Conservation (phyloP, 2,329 filamentous ascomycete genomes). For the Grosmannia serpens region DNA sequence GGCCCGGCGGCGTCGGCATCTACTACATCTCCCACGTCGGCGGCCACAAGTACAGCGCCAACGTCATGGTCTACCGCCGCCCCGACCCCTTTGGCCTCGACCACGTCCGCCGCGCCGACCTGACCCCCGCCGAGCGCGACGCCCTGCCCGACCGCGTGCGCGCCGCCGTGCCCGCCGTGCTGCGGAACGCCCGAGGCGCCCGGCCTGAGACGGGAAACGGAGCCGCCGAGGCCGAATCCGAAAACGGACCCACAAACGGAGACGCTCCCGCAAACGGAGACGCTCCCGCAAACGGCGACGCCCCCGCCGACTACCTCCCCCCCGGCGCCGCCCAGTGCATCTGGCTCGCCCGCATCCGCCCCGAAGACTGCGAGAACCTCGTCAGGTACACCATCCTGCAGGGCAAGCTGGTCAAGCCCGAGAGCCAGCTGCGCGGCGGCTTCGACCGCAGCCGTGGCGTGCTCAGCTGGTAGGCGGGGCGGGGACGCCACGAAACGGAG, state of each 20-base stretch:
- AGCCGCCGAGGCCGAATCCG: too few relatives aligned
- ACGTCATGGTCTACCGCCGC: conserved; percentile 80
- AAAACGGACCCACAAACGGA: conserved; percentile 8
- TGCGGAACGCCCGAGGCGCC: conserved; percentile 17
- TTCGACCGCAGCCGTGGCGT: conserved; percentile 75
- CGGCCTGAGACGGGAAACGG: too few relatives aligned
- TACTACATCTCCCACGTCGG: conserved; percentile 96
- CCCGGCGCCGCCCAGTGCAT: conserved; percentile 69
- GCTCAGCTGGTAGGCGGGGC: conserved; percentile 73
- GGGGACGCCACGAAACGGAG: too few relatives aligned
- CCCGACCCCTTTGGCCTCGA: conserved; percentile 46
- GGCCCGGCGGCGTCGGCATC: conserved; percentile 85
- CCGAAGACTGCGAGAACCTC: conserved; percentile 88
- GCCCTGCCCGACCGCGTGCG: conserved; percentile 13
- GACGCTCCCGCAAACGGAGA: not conserved
- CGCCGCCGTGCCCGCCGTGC: conserved; percentile 17
- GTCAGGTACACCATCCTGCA: conserved; percentile 81
- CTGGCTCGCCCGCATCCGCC: conserved; percentile 75
- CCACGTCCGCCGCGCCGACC: conserved; percentile 24
- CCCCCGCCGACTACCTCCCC: too few relatives aligned
- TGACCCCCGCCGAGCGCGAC: conserved; percentile 24
- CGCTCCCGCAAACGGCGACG: not conserved
- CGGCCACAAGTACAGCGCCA: conserved; percentile 92
- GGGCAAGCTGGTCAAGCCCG: conserved; percentile 88
- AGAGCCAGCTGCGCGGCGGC: conserved; percentile 72